Evolutionary conservation across 2,329 filamentous ascomycete genomes (phyloP).

Genomic region (Fusarium acutatum): DNA sequence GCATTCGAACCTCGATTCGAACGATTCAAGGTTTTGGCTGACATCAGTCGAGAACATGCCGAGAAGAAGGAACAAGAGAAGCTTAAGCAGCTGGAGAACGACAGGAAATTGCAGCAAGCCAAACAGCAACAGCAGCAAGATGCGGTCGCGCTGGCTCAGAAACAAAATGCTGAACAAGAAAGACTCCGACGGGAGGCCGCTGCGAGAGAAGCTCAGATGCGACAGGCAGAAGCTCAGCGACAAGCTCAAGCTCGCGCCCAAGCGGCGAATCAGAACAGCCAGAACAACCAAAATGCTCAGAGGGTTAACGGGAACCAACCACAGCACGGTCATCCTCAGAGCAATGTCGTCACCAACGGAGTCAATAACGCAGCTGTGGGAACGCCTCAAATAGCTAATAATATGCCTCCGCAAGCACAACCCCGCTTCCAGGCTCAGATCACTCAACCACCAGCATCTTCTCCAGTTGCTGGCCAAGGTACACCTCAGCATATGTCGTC

Average conservation of each 20-base stretch:
- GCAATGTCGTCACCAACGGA: slow-evolving; percentile 48
- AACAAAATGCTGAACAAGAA: slow-evolving; percentile 50
- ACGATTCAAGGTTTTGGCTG: slow-evolving; percentile 88
- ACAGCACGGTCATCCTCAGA: slow-evolving; percentile 50
- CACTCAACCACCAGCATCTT: slow-evolving; percentile 71
- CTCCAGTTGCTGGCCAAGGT: slow-evolving; percentile 71
- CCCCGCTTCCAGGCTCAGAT: slow-evolving; percentile 63
- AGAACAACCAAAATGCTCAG: slow-evolving; percentile 40
- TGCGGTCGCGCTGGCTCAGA: slow-evolving; percentile 57
- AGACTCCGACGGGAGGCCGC: slow-evolving; percentile 50
- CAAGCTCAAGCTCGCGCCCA: slow-evolving; percentile 45
- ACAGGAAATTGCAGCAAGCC: slow-evolving; percentile 60
- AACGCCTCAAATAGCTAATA: slow-evolving; percentile 50
- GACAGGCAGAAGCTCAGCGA: slow-evolving; percentile 49
- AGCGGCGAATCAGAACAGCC: slow-evolving; percentile 41
- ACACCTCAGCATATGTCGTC: slow-evolving; percentile 73
- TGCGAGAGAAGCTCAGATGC: slow-evolving; percentile 48
- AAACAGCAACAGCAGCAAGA: slow-evolving; percentile 54
- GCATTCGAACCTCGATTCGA: slow-evolving; percentile 88
- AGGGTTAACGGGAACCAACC: slow-evolving; percentile 41
- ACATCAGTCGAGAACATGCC: slow-evolving; percentile 80
- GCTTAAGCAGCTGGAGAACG: slow-evolving; percentile 68
- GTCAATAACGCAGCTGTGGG: slow-evolving; percentile 53
- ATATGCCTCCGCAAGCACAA: slow-evolving; percentile 51
- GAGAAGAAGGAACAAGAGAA: slow-evolving; percentile 83